Evolutionary conservation across 2,329 filamentous ascomycete species (phyloP).

Genomic region (Neopestalotiopsis clavispora): DNA sequence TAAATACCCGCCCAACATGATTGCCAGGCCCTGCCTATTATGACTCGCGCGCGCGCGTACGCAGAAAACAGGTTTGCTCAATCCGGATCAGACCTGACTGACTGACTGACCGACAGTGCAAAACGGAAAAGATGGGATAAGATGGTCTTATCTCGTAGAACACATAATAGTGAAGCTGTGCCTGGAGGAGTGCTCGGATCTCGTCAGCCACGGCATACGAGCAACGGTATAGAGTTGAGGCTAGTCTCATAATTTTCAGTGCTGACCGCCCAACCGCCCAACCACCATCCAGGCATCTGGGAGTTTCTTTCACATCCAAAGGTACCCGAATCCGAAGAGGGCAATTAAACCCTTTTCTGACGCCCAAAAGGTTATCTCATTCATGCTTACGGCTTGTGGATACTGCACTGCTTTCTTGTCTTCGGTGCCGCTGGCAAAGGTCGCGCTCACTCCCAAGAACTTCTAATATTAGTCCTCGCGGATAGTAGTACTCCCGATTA

Average conservation of each 20-base stretch:
- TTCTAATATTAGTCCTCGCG: constrained; percentile 2
- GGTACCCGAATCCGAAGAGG: background rate
- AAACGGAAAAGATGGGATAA: background rate
- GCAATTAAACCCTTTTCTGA: constrained; percentile 7
- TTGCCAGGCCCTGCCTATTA: constrained; percentile 11
- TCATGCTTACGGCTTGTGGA: background rate
- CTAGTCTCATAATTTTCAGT: constrained; percentile 11
- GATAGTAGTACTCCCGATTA: constrained; percentile 1
- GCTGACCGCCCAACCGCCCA: constrained; percentile 8
- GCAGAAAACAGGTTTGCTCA: background rate
- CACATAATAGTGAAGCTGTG: background rate
- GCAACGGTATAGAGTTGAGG: constrained; percentile 7
- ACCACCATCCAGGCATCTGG: background rate
- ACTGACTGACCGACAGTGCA: background rate
- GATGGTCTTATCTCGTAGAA: background rate
- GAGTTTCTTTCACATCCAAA: background rate
- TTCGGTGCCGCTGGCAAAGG: background rate
- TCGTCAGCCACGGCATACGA: constrained; percentile 1
- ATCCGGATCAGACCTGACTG: background rate
- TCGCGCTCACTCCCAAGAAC: background rate
- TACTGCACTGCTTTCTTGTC: background rate
- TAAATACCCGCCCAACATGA: background rate
- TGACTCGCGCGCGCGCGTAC: background rate
- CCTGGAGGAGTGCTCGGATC: background rate
- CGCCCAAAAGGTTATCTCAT: constrained; percentile 1